Conservation (phyloP, 768 basidiomycete genomes). For the Russula foetens region DNA sequence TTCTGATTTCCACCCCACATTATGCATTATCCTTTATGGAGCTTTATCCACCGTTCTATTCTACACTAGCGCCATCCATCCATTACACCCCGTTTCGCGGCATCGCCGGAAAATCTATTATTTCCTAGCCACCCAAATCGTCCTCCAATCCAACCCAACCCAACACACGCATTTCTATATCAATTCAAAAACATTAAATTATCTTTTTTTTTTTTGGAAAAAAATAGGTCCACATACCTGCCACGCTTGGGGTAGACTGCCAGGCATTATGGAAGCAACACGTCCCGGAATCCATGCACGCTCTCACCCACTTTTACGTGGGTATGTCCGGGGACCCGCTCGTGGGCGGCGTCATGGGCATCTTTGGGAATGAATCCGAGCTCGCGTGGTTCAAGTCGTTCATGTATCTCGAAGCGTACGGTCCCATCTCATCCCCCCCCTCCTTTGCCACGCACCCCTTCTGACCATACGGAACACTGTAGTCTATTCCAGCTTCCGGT, state of each 20-base stretch:
- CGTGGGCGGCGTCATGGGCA: slow-evolving; percentile 43
- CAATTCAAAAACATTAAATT: neutral
- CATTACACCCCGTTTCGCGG: neutral
- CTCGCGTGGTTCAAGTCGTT: slow-evolving; percentile 62
- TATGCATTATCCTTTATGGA: too few relatives aligned
- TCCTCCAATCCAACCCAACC: neutral
- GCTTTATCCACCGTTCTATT: neutral
- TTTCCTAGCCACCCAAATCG: neutral
- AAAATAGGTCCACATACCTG: slow-evolving; percentile 55
- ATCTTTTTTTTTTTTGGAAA: neutral
- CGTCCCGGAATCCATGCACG: slow-evolving; percentile 40
- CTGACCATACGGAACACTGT: neutral
- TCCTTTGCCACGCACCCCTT: neutral
- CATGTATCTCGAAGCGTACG: slow-evolving; percentile 53
- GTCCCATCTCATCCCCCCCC: neutral
- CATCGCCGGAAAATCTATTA: neutral
- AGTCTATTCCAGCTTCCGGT: slow-evolving; percentile 71
- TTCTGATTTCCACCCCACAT: too few relatives aligned
- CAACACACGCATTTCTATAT: too few relatives aligned
- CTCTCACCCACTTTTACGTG: slow-evolving; percentile 44
- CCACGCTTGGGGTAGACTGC: slow-evolving; percentile 61
- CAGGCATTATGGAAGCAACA: slow-evolving; percentile 50
- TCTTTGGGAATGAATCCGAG: slow-evolving; percentile 26
- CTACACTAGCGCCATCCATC: neutral
- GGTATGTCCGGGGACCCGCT: slow-evolving; percentile 59